phyloP scores from a whole-genome alignment of 2,329 filamentous ascomycete genomes.

The Lasiodiplodia sp. region DNA sequence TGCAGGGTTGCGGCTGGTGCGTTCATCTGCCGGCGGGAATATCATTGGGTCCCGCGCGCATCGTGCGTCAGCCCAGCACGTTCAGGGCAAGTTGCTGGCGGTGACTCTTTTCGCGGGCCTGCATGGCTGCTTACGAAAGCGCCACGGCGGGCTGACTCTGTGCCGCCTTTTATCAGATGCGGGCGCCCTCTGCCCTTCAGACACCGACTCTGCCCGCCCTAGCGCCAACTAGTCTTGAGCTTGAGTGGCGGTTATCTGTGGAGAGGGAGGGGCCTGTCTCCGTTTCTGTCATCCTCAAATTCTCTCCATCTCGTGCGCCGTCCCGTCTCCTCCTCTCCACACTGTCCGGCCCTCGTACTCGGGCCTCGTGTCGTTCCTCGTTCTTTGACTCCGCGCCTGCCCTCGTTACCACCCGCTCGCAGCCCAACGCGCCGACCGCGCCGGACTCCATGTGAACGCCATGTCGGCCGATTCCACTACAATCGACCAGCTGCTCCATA shows the following conservation, averaged over 20 bases:
- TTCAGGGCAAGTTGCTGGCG: slow-evolving; percentile 18
- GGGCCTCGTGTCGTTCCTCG: neutral
- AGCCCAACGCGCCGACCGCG: slow-evolving; percentile 7
- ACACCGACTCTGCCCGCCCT: slow-evolving; percentile 9
- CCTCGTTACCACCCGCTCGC: neutral
- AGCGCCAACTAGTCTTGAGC: slow-evolving; percentile 14
- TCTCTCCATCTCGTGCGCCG: neutral
- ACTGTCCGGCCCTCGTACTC: neutral
- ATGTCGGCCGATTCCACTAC: slow-evolving; percentile 18
- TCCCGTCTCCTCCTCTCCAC: neutral
- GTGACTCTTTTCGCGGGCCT: slow-evolving; percentile 22
- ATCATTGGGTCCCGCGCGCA: slow-evolving; percentile 10
- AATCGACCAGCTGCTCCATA: slow-evolving; percentile 21
- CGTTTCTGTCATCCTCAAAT: neutral
- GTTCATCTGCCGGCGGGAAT: neutral
- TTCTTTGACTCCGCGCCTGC: too few relatives aligned
- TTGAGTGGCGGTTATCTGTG: slow-evolving; percentile 17
- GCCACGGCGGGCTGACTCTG: slow-evolving; percentile 15
- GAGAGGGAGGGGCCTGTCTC: slow-evolving; percentile 6
- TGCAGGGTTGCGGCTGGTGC: slow-evolving; percentile 1
- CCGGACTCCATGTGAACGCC: slow-evolving; percentile 7
- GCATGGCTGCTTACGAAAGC: slow-evolving; percentile 26
- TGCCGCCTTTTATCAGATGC: slow-evolving; percentile 25
- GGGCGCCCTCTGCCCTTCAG: neutral
- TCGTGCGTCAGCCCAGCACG: slow-evolving; percentile 17